Percentiles rank a stretch among this genome's conserved stretches.
phyloP scores from a whole-genome alignment of 345 rosid species.

The Leavenworthia alabamica region DNA sequence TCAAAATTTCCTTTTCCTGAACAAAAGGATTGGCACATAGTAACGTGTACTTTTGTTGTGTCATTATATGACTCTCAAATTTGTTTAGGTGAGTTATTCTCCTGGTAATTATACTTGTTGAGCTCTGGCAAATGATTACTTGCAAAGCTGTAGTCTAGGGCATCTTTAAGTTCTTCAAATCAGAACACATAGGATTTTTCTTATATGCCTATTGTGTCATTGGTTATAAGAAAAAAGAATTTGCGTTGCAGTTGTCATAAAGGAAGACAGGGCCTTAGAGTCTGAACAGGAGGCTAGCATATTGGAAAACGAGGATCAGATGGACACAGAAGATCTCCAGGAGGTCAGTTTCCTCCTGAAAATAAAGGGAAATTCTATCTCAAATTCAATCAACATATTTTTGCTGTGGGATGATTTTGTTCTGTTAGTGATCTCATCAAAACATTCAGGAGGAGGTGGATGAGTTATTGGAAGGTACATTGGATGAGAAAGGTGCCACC shows the following conservation, averaged over 20 bases:
- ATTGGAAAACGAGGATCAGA: slow-evolving; percentile 37
- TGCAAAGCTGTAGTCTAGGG: neutral
- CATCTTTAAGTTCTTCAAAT: neutral
- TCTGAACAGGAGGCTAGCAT: slow-evolving; percentile 33
- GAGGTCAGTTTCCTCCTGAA: too few relatives aligned
- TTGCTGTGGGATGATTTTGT: slow-evolving; percentile 26
- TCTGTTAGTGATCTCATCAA: slow-evolving; percentile 23
- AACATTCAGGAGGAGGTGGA: slow-evolving; percentile 36
- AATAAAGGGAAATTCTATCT: too few relatives aligned
- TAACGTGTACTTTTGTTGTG: neutral
- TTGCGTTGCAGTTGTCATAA: slow-evolving; percentile 23
- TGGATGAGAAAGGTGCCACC: slow-evolving; percentile 41
- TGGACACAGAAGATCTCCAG: slow-evolving; percentile 40
- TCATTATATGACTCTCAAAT: too few relatives aligned
- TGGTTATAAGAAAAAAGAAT: slow-evolving; percentile 31
- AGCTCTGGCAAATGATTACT: neutral
- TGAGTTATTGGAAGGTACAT: slow-evolving; percentile 36
- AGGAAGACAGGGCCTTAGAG: slow-evolving; percentile 34
- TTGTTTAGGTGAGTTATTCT: too few relatives aligned
- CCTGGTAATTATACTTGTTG: neutral
- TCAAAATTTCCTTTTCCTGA: neutral
- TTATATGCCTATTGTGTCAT: slow-evolving; percentile 11
- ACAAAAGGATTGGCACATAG: neutral
- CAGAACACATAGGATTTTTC: neutral
- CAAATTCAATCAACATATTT: neutral